These are phyloP conservation scores for Magnaporthiopsis poae DNA, from an alignment of 2,329 filamentous ascomycete species.

Conservation along the genomic window DNA sequence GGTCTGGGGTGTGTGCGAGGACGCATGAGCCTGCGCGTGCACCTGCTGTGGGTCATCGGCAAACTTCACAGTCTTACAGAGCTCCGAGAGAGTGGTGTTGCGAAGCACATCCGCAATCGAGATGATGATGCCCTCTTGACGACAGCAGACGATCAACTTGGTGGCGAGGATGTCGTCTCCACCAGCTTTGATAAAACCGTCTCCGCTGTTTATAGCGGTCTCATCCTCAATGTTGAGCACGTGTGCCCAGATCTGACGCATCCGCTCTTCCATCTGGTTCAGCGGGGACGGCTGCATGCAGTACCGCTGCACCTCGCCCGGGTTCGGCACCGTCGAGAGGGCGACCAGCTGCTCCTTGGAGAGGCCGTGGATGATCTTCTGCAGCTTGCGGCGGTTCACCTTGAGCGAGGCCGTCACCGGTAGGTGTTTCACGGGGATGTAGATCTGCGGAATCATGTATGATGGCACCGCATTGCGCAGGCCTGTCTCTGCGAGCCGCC, in stretches of 20 bases:
- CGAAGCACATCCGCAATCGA: constrained; percentile 33
- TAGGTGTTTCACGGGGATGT: constrained; percentile 37
- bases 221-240: constrained; percentile 30
- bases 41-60: constrained; percentile 14
- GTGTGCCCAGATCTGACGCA: constrained; percentile 38
- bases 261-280: constrained; percentile 35
- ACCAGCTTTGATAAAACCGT: constrained; percentile 37
- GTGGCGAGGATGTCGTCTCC: constrained; percentile 36
- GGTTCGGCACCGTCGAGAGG: constrained; percentile 29
- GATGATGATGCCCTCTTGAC: constrained; percentile 31
- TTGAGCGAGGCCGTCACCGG: constrained; percentile 42
- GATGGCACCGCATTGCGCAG: constrained; percentile 28
- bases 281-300: constrained; percentile 36
- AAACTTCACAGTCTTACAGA: constrained; percentile 27
- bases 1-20: background rate
- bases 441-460: constrained; percentile 37
- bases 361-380: constrained; percentile 32
- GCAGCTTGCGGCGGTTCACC: constrained; percentile 38
- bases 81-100: constrained; percentile 32
- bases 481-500: constrained; percentile 32
- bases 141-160: constrained; percentile 34
- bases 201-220: constrained; percentile 29
- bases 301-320: constrained; percentile 25
- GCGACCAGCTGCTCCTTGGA: constrained; percentile 33
- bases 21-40: background rate